phyloP scores from a whole-genome alignment of 495 filamentous ascomycete genomes.

The Xylaria venustula region DNA sequence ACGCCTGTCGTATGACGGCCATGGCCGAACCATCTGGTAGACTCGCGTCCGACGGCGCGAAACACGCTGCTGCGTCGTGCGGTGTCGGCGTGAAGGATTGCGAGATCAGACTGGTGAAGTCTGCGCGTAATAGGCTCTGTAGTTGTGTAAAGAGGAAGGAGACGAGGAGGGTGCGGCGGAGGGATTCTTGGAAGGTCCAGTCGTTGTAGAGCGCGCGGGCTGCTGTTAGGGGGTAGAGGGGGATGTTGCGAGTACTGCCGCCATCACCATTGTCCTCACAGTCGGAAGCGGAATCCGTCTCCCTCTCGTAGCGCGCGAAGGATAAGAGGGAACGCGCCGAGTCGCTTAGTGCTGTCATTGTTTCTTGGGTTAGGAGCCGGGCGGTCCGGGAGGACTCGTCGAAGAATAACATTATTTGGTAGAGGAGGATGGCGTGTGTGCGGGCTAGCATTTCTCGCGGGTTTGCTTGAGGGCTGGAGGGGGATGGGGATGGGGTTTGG shows the following conservation, averaged over 20 bases:
- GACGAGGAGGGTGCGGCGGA: slow-evolving; percentile 45
- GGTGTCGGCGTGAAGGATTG: not conserved
- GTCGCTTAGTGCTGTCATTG: slow-evolving; percentile 35
- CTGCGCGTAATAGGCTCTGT: slow-evolving; percentile 35
- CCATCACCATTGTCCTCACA: slow-evolving; percentile 14
- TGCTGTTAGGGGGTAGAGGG: slow-evolving; percentile 35
- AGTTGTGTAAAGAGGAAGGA: slow-evolving; percentile 39
- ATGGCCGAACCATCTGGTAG: no score
- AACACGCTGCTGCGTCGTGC: not conserved
- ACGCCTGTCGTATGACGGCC: not conserved
- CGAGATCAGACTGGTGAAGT: not conserved
- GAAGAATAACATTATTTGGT: slow-evolving; percentile 56
- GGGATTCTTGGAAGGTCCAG: slow-evolving; percentile 50
- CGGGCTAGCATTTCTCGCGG: slow-evolving; percentile 32
- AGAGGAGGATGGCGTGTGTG: slow-evolving; percentile 46
- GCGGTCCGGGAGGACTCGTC: slow-evolving; percentile 45
- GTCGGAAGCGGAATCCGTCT: no score
- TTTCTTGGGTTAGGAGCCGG: slow-evolving; percentile 37
- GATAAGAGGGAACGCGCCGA: slow-evolving; percentile 30
- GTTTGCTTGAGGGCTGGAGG: no score
- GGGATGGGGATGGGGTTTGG: slow-evolving; percentile 32
- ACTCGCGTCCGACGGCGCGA: not conserved
- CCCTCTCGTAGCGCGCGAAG: not conserved
- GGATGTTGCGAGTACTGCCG: slow-evolving; percentile 28
- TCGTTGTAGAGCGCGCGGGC: slow-evolving; percentile 40